Evolutionary conservation across 2,329 filamentous ascomycete genomes (phyloP).

Genomic region (Ophiocordyceps unilateralis): DNA sequence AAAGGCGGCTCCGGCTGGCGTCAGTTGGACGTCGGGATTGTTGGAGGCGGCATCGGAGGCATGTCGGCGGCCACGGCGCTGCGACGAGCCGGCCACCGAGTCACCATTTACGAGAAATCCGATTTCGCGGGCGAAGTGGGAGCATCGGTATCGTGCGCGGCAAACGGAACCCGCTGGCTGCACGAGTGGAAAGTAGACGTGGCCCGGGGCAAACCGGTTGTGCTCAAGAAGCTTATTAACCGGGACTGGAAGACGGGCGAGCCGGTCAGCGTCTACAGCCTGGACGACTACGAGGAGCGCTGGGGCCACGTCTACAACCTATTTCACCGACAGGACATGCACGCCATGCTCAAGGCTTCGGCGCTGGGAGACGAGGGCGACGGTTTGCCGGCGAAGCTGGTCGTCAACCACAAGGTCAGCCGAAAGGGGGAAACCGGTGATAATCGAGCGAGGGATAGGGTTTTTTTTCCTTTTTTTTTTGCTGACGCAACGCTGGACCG

Average conservation of each 20-base stretch:
- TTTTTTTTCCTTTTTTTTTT: no score
- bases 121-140: constrained; percentile 54
- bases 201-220: constrained; percentile 44
- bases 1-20: constrained; percentile 29
- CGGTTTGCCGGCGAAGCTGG: constrained; percentile 32
- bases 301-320: constrained; percentile 53
- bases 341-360: constrained; percentile 44
- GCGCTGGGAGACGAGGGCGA: constrained; percentile 34
- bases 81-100: constrained; percentile 26
- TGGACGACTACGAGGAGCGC: constrained; percentile 45
- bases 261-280: constrained; percentile 43
- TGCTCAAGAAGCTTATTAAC: constrained; percentile 49
- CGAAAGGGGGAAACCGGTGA: constrained; percentile 1
- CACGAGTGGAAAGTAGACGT: constrained; percentile 52
- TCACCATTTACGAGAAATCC: constrained; percentile 47
- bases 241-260: constrained; percentile 54
- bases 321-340: constrained; percentile 55
- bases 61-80: constrained; percentile 28
- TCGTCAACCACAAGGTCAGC: constrained; percentile 36
- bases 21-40: constrained; percentile 23
- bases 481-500: no score
- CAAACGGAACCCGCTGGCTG: constrained; percentile 53
- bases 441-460: background rate
- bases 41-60: constrained; percentile 31
- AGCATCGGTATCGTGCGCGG: constrained; percentile 49